A percentile compares a stretch with the other conserved stretches of the same genome.
Evolutionary conservation across 176 grass and related monocot species (phyloP).

Genomic region (Elaeis guineensis): DNA sequence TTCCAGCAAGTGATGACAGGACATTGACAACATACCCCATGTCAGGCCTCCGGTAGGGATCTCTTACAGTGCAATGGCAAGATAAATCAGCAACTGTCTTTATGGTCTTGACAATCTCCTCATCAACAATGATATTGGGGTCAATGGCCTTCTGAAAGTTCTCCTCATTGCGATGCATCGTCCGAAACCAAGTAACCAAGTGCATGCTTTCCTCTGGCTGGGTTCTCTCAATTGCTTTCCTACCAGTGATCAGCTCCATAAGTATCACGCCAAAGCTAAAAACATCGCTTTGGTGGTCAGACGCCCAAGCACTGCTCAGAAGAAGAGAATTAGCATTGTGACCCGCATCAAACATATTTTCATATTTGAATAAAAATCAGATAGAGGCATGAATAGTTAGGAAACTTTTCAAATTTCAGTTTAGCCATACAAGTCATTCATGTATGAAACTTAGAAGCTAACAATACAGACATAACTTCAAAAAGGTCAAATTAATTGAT

Average conservation of each 20-base stretch:
- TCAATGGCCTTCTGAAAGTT: conserved; percentile 25
- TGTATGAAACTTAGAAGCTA: no score
- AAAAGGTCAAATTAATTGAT: no score
- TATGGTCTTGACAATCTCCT: conserved; percentile 28
- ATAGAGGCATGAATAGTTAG: no score
- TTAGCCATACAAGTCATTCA: no score
- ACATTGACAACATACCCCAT: conserved; percentile 36
- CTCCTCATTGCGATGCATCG: conserved; percentile 14
- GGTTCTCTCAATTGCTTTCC: conserved; percentile 21
- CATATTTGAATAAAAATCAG: no score
- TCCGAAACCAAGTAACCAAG: conserved; percentile 32
- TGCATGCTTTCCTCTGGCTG: conserved; percentile 27
- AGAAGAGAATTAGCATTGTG: not conserved
- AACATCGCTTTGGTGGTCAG: conserved; percentile 48
- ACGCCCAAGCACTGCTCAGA: conserved; percentile 26
- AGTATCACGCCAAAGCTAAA: conserved; percentile 43
- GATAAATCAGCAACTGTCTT: conserved; percentile 25
- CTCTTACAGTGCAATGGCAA: conserved; percentile 26
- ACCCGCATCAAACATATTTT: no score
- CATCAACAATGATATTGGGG: conserved; percentile 21
- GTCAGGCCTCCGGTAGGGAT: conserved; percentile 25
- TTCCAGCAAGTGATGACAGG: not conserved
- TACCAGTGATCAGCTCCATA: conserved; percentile 41
- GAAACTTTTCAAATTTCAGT: no score
- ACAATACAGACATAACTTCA: no score